Evolutionary conservation across 2,329 filamentous ascomycete species (phyloP).

Genomic region (Diaporthe sp.): DNA sequence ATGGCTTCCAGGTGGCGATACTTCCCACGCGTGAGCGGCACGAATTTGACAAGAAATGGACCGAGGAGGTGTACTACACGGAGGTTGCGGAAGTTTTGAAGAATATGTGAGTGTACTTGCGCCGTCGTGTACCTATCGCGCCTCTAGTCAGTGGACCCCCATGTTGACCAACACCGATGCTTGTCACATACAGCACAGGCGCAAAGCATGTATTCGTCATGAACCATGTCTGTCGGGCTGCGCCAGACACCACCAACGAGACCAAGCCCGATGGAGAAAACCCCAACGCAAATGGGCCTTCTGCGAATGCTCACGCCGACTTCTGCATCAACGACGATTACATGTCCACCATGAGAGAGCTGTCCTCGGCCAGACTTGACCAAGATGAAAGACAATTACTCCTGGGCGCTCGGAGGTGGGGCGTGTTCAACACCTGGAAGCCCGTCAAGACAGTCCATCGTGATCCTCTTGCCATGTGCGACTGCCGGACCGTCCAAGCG

Average conservation of each 20-base stretch:
- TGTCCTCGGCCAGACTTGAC: not conserved
- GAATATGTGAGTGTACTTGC: not conserved
- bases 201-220: slow-evolving; percentile 12
- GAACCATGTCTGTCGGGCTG: not conserved
- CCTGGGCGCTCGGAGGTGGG: not conserved
- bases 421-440: slow-evolving; percentile 16
- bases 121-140: not conserved
- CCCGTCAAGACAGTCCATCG: slow-evolving; percentile 17
- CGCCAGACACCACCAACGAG: slow-evolving; percentile 15
- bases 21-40: not conserved
- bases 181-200: not conserved
- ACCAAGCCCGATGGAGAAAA: slow-evolving; percentile 1
- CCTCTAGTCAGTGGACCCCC: too few species aligned
- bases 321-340: slow-evolving; percentile 3
- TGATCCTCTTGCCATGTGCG: slow-evolving; percentile 1
- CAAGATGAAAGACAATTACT: not conserved
- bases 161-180: not conserved
- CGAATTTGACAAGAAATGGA: slow-evolving; percentile 7
- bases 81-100: not conserved
- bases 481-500: not conserved
- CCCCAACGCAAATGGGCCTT: not conserved
- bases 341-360: slow-evolving; percentile 6
- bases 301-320: slow-evolving; percentile 4
- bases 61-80: not conserved
- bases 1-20: not conserved